phyloP scores from a whole-genome alignment of 345 rosid species.

The Arabis alpina region DNA sequence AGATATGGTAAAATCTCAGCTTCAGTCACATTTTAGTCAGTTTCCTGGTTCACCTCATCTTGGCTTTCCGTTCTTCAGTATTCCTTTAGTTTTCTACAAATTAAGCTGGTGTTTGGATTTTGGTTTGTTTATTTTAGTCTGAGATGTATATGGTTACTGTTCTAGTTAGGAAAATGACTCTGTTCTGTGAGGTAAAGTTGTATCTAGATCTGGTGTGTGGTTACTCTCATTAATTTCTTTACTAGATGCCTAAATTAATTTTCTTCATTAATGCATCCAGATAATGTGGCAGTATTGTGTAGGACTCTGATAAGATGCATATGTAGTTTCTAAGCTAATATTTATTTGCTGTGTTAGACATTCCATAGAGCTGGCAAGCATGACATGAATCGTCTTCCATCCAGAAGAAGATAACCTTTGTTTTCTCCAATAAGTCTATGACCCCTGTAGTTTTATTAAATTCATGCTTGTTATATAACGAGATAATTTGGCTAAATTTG shows the following conservation, averaged over 20 bases:
- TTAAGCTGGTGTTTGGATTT: not conserved
- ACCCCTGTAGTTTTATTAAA: not conserved
- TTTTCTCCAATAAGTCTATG: not conserved
- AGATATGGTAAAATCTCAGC: conserved; percentile 79
- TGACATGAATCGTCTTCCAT: not conserved
- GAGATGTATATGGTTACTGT: not conserved
- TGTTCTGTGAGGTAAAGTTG: not conserved
- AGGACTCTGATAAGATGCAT: conserved; percentile 13
- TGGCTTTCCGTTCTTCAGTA: not conserved
- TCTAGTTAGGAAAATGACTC: conserved; percentile 16
- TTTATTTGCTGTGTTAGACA: conserved; percentile 8
- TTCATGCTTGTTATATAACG: not conserved
- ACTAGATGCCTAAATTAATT: not conserved
- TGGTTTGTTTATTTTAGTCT: conserved; percentile 1
- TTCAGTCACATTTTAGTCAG: not conserved
- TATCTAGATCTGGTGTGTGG: not conserved
- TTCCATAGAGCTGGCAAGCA: conserved; percentile 1
- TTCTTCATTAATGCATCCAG: not conserved
- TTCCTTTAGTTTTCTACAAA: conserved; percentile 10
- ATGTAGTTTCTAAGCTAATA: not conserved
- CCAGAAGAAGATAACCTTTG: not conserved
- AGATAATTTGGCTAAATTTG: not conserved
- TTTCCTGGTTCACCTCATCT: conserved; percentile 8
- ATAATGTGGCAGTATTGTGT: not conserved
- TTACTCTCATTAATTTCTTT: conserved; percentile 2